These are phyloP conservation scores for Pythium apleroticum DNA, from an alignment of 352 stramenopile genomes.

Conservation along the genomic window DNA sequence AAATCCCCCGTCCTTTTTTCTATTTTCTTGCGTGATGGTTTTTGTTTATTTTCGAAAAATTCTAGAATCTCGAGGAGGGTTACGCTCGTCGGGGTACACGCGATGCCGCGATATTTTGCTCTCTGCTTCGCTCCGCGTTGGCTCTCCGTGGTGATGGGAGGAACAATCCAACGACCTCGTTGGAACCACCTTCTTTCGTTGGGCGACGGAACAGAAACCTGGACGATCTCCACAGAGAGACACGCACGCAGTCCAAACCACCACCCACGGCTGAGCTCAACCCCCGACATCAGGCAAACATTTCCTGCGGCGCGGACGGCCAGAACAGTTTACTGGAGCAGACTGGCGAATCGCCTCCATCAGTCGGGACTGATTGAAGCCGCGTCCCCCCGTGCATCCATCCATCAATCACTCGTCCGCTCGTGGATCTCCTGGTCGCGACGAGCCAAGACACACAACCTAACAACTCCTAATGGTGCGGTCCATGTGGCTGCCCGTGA, in stretches of 20 bases:
- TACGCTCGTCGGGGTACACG: slow-evolving; percentile 19
- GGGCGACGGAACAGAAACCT: slow-evolving; percentile 24
- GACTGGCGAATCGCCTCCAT: neutral
- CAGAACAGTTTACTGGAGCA: slow-evolving; percentile 16
- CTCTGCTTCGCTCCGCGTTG: neutral
- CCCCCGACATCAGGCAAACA: neutral
- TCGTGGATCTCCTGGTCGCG: neutral
- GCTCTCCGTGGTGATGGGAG: slow-evolving; percentile 18
- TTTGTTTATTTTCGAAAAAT: slow-evolving; percentile 4
- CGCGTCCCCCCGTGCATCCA: neutral
- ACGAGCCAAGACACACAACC: too few relatives aligned
- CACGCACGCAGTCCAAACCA: slow-evolving; percentile 11
- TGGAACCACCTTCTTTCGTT: slow-evolving; percentile 11
- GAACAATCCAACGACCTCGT: slow-evolving; percentile 7
- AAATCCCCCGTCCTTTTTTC: neutral
- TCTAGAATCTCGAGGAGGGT: slow-evolving; percentile 22
- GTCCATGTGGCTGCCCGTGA: slow-evolving; percentile 29
- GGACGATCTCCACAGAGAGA: slow-evolving; percentile 6
- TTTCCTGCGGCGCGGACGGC: neutral
- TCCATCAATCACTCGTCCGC: neutral
- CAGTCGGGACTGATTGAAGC: slow-evolving; percentile 3
- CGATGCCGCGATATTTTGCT: slow-evolving; percentile 14
- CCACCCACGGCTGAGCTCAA: neutral
- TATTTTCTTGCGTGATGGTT: neutral
- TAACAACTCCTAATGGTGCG: slow-evolving; percentile 19